Evolutionary conservation across 768 basidiomycete species (phyloP).

Genomic region (Filobasidium floriforme): DNA sequence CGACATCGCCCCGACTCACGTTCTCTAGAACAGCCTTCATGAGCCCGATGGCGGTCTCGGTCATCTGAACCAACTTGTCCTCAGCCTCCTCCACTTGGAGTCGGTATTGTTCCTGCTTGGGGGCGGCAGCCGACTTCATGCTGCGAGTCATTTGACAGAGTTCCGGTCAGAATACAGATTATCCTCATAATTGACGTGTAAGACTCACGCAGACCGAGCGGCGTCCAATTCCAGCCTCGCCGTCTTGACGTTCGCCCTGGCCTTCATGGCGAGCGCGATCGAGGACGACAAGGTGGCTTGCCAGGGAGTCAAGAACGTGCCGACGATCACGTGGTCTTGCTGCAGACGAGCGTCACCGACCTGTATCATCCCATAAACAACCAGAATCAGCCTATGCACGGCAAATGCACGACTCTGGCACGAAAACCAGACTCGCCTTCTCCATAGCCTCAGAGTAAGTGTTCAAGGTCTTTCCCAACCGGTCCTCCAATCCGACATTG

Average conservation of each 20-base stretch:
- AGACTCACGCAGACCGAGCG: slow-evolving; percentile 50
- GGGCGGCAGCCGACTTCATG: slow-evolving; percentile 65
- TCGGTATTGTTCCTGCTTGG: slow-evolving; percentile 81
- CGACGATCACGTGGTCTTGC: slow-evolving; percentile 67
- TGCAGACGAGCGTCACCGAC: slow-evolving; percentile 67
- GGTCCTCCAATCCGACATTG: slow-evolving; percentile 52
- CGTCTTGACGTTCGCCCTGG: slow-evolving; percentile 49
- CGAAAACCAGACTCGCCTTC: slow-evolving; percentile 47
- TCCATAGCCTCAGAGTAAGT: slow-evolving; percentile 77
- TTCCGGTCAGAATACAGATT: too few species aligned
- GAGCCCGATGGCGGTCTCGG: slow-evolving; percentile 88
- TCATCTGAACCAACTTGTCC: slow-evolving; percentile 94
- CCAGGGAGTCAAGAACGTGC: slow-evolving; percentile 42
- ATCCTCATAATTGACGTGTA: too few species aligned
- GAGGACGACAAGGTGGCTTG: slow-evolving; percentile 75
- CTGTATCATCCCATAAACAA: slow-evolving; percentile 26
- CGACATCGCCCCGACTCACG: slow-evolving; percentile 50
- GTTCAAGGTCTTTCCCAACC: slow-evolving; percentile 68
- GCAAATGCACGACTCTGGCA: background rate
- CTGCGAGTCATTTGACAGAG: too few species aligned
- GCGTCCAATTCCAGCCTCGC: slow-evolving; percentile 76
- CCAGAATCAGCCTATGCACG: background rate
- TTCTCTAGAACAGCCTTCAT: slow-evolving; percentile 99
- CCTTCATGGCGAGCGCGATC: slow-evolving; percentile 85
- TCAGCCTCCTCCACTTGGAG: slow-evolving; percentile 58